Evolutionary conservation across 371 early-diverging fungal species (phyloP).

Genomic region (Ordospora colligata): DNA sequence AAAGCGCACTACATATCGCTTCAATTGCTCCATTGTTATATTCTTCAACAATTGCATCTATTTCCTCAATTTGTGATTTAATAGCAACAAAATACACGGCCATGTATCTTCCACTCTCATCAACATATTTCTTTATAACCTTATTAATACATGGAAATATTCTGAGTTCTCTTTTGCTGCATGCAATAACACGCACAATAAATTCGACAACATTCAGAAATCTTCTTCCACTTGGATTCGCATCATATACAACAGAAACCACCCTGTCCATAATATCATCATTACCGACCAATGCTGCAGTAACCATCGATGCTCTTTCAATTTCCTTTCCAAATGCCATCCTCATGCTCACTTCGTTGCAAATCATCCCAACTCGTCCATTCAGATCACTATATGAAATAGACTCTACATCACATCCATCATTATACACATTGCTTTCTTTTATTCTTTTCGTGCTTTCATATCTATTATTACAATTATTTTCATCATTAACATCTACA

Average conservation of each 20-base stretch:
- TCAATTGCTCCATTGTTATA: not conserved
- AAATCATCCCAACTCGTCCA: not conserved
- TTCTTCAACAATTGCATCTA: not conserved
- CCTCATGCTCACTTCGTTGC: constrained; percentile 3
- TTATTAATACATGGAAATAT: not conserved
- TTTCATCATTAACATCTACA: not conserved
- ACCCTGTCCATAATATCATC: not conserved
- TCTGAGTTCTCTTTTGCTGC: not conserved
- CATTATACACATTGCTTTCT: not conserved
- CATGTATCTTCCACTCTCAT: not conserved
- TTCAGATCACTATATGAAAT: not conserved
- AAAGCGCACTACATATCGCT: not conserved
- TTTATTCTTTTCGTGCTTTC: not conserved
- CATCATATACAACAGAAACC: not conserved
- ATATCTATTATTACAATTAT: no score
- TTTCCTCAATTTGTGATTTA: not conserved
- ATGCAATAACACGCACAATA: not conserved
- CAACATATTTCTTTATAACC: not conserved
- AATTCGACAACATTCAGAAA: not conserved
- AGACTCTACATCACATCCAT: not conserved
- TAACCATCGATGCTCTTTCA: not conserved
- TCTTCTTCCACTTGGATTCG: not conserved
- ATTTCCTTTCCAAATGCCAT: not conserved
- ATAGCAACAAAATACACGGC: not conserved
- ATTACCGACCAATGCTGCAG: not conserved